Percentiles rank a stretch among this genome's conserved stretches.
Evolutionary conservation across 208 protist species (phyloP).

Genomic region (Angomonas ambiguus): DNA sequence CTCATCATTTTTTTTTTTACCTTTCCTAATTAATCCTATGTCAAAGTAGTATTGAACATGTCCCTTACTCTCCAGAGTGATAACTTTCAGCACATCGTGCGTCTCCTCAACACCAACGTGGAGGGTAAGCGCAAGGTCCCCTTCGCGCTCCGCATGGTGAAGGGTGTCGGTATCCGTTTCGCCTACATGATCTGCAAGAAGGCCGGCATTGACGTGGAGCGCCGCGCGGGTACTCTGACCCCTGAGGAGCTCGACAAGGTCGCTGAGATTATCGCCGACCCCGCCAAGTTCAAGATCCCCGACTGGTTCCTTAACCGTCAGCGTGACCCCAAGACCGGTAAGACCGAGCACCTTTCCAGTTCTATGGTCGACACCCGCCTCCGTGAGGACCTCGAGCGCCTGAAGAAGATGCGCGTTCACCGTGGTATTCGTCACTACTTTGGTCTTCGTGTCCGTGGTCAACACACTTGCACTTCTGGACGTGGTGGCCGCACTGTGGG

Average conservation of each 20-base stretch:
- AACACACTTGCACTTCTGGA: conserved; percentile 99
- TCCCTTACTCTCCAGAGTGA: conserved; percentile 59
- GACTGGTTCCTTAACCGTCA: conserved; percentile 99
- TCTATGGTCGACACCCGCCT: conserved; percentile 97
- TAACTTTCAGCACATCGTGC: conserved; percentile 99
- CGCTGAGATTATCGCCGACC: conserved; percentile 97
- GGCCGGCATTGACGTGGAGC: conserved; percentile 97
- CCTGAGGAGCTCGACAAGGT: conserved; percentile 97
- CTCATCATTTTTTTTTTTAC: neutral
- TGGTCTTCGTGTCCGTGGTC: conserved; percentile 98
- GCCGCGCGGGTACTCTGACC: conserved; percentile 91
- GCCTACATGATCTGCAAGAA: conserved; percentile 99
- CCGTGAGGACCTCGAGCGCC: conserved; percentile 99
- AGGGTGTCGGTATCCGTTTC: conserved; percentile 99
- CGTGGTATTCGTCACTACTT: conserved; percentile 99
- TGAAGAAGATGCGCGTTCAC: conserved; percentile 99
- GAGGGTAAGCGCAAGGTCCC: conserved; percentile 97
- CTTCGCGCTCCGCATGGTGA: conserved; percentile 98
- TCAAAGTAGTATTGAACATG: conserved; percentile 15
- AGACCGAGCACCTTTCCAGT: conserved; percentile 96
- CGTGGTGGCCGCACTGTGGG: conserved; percentile 93
- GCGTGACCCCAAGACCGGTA: conserved; percentile 98
- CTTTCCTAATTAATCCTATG: neutral
- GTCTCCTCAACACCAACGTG: conserved; percentile 99
- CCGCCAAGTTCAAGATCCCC: conserved; percentile 99